Conservation (phyloP, 176 grass and related monocot genomes). For the Ensete glaucum region DNA sequence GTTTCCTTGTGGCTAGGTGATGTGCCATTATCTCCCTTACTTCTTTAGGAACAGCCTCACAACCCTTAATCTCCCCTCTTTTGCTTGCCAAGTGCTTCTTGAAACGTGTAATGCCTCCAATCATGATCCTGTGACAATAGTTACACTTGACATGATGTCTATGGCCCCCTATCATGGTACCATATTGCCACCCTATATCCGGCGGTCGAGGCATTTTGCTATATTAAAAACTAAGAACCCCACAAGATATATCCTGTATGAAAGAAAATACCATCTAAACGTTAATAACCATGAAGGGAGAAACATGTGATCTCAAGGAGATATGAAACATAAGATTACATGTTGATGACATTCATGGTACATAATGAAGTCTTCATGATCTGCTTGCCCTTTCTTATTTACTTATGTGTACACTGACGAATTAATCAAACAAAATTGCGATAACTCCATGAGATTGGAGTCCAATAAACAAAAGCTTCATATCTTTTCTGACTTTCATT, state of each 20-base stretch:
- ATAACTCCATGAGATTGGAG: too few species aligned
- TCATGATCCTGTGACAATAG: constrained; percentile 25
- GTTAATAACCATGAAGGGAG: neutral
- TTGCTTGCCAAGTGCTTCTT: constrained; percentile 30
- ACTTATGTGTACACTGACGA: too few species aligned
- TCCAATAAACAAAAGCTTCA: too few species aligned
- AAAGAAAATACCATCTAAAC: neutral
- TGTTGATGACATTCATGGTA: neutral
- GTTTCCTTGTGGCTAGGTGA: constrained; percentile 17
- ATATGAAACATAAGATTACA: neutral
- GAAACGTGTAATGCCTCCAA: constrained; percentile 26
- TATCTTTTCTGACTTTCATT: too few species aligned
- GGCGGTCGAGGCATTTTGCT: constrained; percentile 20
- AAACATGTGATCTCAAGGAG: neutral
- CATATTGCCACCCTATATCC: constrained; percentile 29
- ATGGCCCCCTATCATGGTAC: constrained; percentile 27
- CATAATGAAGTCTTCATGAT: neutral
- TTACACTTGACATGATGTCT: constrained; percentile 28
- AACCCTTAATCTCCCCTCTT: constrained; percentile 25
- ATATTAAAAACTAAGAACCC: neutral
- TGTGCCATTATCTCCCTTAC: constrained; percentile 22
- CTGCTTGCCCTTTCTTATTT: too few species aligned
- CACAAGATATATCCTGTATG: neutral
- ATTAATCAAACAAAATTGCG: too few species aligned
- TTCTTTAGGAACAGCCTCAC: constrained; percentile 25